Evolutionary conservation across 2,329 filamentous ascomycete genomes (phyloP).

Genomic region (Pseudofabraea citricarpa): DNA sequence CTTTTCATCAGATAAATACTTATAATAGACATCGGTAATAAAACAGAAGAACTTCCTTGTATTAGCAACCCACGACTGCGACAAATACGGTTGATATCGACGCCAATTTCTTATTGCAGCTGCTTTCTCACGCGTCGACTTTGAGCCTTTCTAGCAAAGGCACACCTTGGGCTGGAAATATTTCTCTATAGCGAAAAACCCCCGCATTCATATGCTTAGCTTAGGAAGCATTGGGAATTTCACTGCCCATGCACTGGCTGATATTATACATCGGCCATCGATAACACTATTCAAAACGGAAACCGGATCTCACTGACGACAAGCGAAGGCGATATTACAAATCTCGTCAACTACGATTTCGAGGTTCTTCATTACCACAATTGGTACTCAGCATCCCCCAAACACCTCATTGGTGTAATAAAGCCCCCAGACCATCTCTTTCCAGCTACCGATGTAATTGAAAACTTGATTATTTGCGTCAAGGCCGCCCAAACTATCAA

Average conservation of each 20-base stretch:
- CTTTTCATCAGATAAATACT: too few species aligned
- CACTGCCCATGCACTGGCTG: not conserved
- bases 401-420: not conserved
- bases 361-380: not conserved
- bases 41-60: too few species aligned
- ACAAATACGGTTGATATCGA: too few species aligned
- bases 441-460: not conserved
- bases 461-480: not conserved
- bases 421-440: not conserved
- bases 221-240: not conserved
- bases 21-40: too few species aligned
- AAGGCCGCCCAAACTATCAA: not conserved
- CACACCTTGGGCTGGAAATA: not conserved
- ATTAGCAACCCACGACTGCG: too few species aligned
- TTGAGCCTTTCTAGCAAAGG: not conserved
- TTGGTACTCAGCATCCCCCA: not conserved
- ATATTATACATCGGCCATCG: not conserved
- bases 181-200: not conserved
- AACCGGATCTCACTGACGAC: not conserved
- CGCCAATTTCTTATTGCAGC: not conserved
- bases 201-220: not conserved
- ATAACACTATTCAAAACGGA: not conserved
- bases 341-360: not conserved
- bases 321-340: not conserved
- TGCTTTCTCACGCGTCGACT: not conserved